These are phyloP conservation scores for Penicillium argentinense DNA, from an alignment of 495 filamentous ascomycete genomes.

Conservation along the genomic window DNA sequence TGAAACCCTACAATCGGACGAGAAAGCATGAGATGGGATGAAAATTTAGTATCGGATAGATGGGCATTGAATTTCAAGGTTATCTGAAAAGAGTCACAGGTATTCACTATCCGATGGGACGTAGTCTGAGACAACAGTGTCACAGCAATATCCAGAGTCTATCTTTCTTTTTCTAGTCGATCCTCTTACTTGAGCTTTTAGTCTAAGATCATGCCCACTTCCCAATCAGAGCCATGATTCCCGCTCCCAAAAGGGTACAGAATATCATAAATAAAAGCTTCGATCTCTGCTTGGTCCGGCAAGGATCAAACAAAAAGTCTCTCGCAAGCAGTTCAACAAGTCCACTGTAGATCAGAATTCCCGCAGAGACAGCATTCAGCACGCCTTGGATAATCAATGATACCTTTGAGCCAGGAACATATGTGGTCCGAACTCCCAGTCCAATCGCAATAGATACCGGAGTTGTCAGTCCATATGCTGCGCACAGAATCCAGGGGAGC, in stretches of 20 bases:
- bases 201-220: constrained; percentile 35
- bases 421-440: constrained; percentile 37
- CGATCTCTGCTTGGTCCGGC: constrained; percentile 29
- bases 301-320: constrained; percentile 41
- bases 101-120: no score
- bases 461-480: constrained; percentile 39
- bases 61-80: no score
- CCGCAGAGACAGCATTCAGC: constrained; percentile 38
- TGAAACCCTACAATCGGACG: no score
- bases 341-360: constrained; percentile 41
- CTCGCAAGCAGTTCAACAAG: constrained; percentile 40
- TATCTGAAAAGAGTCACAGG: no score
- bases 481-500: constrained; percentile 38
- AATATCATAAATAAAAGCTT: constrained; percentile 36
- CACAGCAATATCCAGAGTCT: no score
- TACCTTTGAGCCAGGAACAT: constrained; percentile 30
- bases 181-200: neutral
- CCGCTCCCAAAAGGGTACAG: constrained; percentile 30
- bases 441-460: constrained; percentile 42
- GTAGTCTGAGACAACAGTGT: no score
- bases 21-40: no score
- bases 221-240: constrained; percentile 37
- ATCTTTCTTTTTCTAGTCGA: no score
- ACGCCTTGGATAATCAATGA: constrained; percentile 26
- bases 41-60: no score